phyloP scores from a whole-genome alignment of 768 basidiomycete species.

The Udeniomyces megalosporus region DNA sequence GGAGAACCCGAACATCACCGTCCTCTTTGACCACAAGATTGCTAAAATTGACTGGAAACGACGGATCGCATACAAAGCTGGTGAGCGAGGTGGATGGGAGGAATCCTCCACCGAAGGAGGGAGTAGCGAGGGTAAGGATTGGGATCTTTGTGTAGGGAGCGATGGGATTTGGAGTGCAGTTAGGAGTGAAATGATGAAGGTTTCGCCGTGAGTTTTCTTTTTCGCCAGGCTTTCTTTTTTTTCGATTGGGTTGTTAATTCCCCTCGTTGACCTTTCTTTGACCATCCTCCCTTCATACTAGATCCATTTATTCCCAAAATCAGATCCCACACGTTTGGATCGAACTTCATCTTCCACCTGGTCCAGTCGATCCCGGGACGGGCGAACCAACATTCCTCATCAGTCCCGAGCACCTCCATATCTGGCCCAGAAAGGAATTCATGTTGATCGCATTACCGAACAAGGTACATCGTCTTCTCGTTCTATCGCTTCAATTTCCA shows the following conservation, averaged over 20 bases:
- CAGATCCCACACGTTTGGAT: constrained; percentile 94
- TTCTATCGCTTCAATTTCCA: constrained; percentile 9
- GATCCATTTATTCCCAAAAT: constrained; percentile 88
- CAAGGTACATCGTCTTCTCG: constrained; percentile 44
- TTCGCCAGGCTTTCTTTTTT: too few relatives aligned
- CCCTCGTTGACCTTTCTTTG: too few relatives aligned
- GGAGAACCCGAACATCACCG: constrained; percentile 37
- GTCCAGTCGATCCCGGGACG: constrained; percentile 29
- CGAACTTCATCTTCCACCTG: constrained; percentile 85
- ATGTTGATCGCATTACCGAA: constrained; percentile 99
- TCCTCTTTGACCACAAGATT: constrained; percentile 40
- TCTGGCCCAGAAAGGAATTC: constrained; percentile 97
- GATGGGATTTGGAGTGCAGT: constrained; percentile 90
- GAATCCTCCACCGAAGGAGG: constrained; percentile 1
- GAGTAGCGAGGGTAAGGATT: constrained; percentile 21
- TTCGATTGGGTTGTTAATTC: constrained; percentile 10
- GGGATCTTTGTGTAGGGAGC: constrained; percentile 49
- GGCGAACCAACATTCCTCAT: constrained; percentile 59
- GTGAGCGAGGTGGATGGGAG: constrained; percentile 4
- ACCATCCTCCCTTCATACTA: constrained; percentile 30
- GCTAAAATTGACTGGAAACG: constrained; percentile 4
- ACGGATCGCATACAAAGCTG: not conserved
- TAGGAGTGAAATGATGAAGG: constrained; percentile 86
- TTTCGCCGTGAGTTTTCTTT: constrained; percentile 47
- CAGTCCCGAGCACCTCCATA: constrained; percentile 91